Conservation (phyloP, 805 yeast species). For the Suhomyces tanzawaensis region DNA sequence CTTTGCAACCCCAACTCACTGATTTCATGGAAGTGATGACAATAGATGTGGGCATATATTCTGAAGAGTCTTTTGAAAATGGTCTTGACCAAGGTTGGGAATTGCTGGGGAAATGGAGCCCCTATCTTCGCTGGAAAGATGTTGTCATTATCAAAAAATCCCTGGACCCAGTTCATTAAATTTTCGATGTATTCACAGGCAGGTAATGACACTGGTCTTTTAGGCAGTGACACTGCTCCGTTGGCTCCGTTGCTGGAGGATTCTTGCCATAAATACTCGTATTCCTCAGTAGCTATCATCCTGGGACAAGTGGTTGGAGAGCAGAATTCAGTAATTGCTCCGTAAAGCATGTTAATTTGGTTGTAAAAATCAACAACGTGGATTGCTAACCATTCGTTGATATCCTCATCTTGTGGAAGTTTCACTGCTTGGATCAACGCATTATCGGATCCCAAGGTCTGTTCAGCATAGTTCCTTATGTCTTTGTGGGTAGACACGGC, state of each 20-base stretch:
- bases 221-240: slow-evolving; percentile 32
- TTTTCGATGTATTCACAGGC: slow-evolving; percentile 96
- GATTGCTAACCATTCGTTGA: slow-evolving; percentile 94
- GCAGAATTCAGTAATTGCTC: slow-evolving; percentile 94
- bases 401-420: slow-evolving; percentile 87
- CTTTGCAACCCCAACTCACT: slow-evolving; percentile 89
- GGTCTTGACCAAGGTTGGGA: slow-evolving; percentile 74
- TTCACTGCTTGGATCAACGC: slow-evolving; percentile 90
- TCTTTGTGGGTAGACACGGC: slow-evolving; percentile 60
- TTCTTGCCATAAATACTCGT: slow-evolving; percentile 97
- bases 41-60: slow-evolving; percentile 95
- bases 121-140: slow-evolving; percentile 88
- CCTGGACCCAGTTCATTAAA: slow-evolving; percentile 93
- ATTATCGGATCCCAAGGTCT: slow-evolving; percentile 90
- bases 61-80: slow-evolving; percentile 89
- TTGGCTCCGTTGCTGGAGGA: slow-evolving; percentile 39
- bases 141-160: slow-evolving; percentile 84
- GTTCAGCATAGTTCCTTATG: slow-evolving; percentile 86
- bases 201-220: slow-evolving; percentile 79
- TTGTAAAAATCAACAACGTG: slow-evolving; percentile 97
- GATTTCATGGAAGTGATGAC: slow-evolving; percentile 96
- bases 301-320: slow-evolving; percentile 93
- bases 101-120: slow-evolving; percentile 87
- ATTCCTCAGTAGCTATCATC: slow-evolving; percentile 97
- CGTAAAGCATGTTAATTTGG: slow-evolving; percentile 94